A percentile compares a stretch with the other conserved stretches of the same genome.
Evolutionary conservation across 306 rosid genomes (phyloP).

Genomic region (Luffa acutangula): DNA sequence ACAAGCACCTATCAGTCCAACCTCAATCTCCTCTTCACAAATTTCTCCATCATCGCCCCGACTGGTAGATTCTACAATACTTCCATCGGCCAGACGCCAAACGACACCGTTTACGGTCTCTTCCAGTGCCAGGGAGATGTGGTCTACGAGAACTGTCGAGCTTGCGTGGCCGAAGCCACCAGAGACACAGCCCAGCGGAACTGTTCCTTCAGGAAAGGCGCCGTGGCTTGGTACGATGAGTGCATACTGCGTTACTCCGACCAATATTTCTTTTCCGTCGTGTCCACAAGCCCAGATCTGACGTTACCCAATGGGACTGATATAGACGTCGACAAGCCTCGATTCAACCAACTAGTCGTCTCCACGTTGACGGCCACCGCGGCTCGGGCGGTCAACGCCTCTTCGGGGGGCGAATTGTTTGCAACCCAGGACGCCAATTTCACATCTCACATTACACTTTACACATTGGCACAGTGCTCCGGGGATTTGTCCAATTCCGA

Average conservation of each 20-base stretch:
- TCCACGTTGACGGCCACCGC: not conserved
- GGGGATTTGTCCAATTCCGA: slow-evolving; percentile 4
- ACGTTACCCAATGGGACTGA: not conserved
- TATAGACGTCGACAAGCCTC: not conserved
- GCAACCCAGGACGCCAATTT: not conserved
- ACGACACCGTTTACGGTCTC: slow-evolving; percentile 8
- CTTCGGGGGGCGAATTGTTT: not conserved
- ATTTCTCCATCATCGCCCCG: slow-evolving; percentile 35
- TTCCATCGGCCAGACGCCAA: not conserved
- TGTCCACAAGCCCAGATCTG: not conserved
- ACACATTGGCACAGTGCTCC: slow-evolving; percentile 27
- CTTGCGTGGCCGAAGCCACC: not conserved
- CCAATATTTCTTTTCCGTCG: not conserved
- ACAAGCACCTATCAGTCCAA: slow-evolving; percentile 29
- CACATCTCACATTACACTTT: not conserved
- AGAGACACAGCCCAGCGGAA: not conserved
- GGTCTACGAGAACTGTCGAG: not conserved
- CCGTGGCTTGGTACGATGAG: not conserved
- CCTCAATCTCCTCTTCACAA: slow-evolving; percentile 25
- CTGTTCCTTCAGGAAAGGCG: not conserved
- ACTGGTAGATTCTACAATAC: slow-evolving; percentile 10
- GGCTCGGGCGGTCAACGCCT: not conserved
- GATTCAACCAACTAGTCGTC: not conserved
- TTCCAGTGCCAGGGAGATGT: slow-evolving; percentile 21
- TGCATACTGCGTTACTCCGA: slow-evolving; percentile 23